These are phyloP conservation scores for Paecilomyces fulvus DNA, from an alignment of 2,329 filamentous ascomycete species.

Conservation along the genomic window DNA sequence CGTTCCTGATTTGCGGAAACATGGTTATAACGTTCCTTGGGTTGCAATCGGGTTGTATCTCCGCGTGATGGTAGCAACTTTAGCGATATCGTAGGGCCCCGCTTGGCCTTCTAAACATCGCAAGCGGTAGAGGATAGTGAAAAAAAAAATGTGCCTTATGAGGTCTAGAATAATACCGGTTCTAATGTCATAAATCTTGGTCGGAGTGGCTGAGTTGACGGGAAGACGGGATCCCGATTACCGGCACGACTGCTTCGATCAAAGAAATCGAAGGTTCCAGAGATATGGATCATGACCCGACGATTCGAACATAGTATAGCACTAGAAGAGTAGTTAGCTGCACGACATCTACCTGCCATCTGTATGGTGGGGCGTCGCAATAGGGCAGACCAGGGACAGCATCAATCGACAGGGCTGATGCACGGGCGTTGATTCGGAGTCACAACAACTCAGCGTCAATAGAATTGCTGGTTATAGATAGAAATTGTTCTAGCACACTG, in stretches of 20 bases:
- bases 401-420: neutral
- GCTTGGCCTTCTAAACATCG: neutral
- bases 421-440: neutral
- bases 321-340: neutral
- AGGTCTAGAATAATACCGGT: neutral
- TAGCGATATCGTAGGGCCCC: neutral
- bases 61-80: neutral
- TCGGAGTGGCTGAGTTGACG: neutral
- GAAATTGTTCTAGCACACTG: neutral
- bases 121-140: neutral
- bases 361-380: neutral
- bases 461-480: neutral
- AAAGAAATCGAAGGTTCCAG: neutral
- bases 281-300: neutral
- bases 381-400: neutral
- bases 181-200: neutral
- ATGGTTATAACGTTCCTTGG: neutral
- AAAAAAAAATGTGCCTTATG: neutral
- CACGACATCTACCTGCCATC: neutral
- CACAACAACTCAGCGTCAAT: neutral
- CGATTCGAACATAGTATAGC: neutral
- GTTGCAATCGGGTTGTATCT: neutral
- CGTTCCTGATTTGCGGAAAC: neutral
- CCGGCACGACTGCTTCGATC: neutral
- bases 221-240: neutral